phyloP scores from a whole-genome alignment of 495 filamentous ascomycete genomes.

The Tuber brumale region DNA sequence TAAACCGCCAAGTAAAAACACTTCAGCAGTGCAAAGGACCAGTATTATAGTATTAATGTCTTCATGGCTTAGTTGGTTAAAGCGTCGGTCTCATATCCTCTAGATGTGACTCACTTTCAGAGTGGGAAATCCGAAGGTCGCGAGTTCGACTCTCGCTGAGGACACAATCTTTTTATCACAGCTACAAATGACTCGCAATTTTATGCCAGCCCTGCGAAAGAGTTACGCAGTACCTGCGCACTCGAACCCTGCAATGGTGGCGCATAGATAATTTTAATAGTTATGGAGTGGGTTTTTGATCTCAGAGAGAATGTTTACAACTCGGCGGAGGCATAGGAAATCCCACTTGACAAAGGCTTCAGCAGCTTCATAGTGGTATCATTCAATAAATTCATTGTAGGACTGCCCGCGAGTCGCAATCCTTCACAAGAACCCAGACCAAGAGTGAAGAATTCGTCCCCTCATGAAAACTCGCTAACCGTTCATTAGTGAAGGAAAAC shows the following conservation, averaged over 20 bases:
- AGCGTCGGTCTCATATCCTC: slow-evolving; percentile 37
- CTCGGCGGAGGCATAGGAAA: not conserved
- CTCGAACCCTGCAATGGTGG: not conserved
- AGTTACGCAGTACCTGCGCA: not conserved
- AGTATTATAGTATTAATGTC: not conserved
- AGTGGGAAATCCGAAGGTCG: slow-evolving; percentile 38
- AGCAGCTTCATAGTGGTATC: not conserved
- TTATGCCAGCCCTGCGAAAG: not conserved
- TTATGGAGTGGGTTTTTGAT: not conserved
- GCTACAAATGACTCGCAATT: not conserved
- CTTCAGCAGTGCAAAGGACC: not conserved
- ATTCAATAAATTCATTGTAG: too few relatives aligned
- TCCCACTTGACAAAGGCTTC: not conserved
- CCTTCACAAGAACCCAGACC: too few relatives aligned
- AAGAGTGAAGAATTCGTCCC: too few relatives aligned
- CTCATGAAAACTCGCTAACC: not conserved
- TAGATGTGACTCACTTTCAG: slow-evolving; percentile 29
- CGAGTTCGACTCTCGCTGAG: slow-evolving; percentile 38
- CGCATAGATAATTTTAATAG: not conserved
- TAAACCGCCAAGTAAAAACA: too few relatives aligned
- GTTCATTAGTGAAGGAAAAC: not conserved
- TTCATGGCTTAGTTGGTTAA: slow-evolving; percentile 40
- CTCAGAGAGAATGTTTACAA: not conserved
- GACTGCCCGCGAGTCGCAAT: too few relatives aligned
- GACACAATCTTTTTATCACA: slow-evolving; percentile 16